phyloP scores from a whole-genome alignment of 305 asterid genomes.

The Plantago rigida region DNA sequence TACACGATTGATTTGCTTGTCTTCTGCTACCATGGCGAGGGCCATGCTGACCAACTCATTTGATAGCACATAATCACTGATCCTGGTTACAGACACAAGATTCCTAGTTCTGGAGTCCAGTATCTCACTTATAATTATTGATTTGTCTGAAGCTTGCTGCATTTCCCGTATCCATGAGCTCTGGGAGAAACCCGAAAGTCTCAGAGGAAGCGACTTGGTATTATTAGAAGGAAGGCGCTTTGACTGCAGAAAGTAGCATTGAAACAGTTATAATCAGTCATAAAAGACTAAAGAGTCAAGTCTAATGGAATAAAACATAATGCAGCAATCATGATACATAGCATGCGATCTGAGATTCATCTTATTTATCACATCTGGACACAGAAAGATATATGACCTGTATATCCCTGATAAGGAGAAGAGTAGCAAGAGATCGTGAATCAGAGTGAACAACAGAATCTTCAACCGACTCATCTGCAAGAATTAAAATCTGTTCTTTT shows the following conservation, averaged over 20 bases:
- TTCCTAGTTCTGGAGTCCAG: slow-evolving; percentile 94
- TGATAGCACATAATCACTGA: slow-evolving; percentile 87
- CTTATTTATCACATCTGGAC: not conserved
- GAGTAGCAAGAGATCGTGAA: slow-evolving; percentile 94
- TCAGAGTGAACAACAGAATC: slow-evolving; percentile 93
- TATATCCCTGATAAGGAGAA: slow-evolving; percentile 92
- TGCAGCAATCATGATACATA: not conserved
- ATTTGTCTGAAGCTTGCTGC: slow-evolving; percentile 95
- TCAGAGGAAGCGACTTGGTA: slow-evolving; percentile 49
- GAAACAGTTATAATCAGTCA: slow-evolving; percentile 23
- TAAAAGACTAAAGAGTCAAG: slow-evolving; percentile 7
- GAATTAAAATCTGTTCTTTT: slow-evolving; percentile 78
- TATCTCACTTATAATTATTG: slow-evolving; percentile 90
- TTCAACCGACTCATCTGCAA: slow-evolving; percentile 96
- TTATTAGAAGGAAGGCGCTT: slow-evolving; percentile 75
- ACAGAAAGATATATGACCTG: slow-evolving; percentile 48
- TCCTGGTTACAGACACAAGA: slow-evolving; percentile 84
- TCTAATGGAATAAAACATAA: not conserved
- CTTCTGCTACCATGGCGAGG: slow-evolving; percentile 96
- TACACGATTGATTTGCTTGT: slow-evolving; percentile 89
- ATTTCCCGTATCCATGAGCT: slow-evolving; percentile 93
- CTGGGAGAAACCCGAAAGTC: slow-evolving; percentile 77
- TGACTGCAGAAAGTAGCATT: slow-evolving; percentile 52
- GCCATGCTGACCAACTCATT: slow-evolving; percentile 99
- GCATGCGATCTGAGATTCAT: slow-evolving; percentile 16